phyloP scores from a whole-genome alignment of 2,329 filamentous ascomycete species.

The Cordyceps fumosorosea region DNA sequence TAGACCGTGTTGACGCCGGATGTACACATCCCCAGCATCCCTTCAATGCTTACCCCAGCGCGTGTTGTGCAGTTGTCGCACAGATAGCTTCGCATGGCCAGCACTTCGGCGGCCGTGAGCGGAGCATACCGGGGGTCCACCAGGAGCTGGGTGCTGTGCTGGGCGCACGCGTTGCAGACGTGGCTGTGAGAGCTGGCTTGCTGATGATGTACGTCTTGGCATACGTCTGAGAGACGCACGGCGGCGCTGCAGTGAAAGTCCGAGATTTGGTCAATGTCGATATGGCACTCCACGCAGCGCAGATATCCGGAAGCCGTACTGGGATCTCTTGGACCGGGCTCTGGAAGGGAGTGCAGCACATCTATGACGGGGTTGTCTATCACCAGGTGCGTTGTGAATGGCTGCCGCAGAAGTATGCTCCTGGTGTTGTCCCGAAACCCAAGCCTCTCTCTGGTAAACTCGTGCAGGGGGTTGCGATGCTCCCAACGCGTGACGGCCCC shows the following conservation, averaged over 20 bases:
- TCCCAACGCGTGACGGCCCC: neutral
- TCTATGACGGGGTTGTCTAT: neutral
- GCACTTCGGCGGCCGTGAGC: slow-evolving; percentile 20
- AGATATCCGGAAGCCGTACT: too few relatives aligned
- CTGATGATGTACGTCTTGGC: neutral
- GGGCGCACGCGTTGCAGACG: slow-evolving; percentile 24
- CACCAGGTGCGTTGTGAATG: neutral
- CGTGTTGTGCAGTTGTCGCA: slow-evolving; percentile 25
- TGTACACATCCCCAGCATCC: slow-evolving; percentile 10
- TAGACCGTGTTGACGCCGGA: slow-evolving; percentile 20
- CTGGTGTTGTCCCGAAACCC: neutral
- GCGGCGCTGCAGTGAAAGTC: neutral
- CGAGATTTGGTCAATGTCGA: too few relatives aligned
- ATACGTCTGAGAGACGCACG: neutral
- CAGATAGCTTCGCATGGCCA: slow-evolving; percentile 30
- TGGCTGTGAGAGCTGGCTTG: neutral
- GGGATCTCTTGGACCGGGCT: neutral
- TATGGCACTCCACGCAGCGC: neutral
- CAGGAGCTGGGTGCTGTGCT: slow-evolving; percentile 17
- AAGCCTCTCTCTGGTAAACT: neutral
- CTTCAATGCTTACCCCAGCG: slow-evolving; percentile 5
- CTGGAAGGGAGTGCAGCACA: neutral
- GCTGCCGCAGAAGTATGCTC: neutral
- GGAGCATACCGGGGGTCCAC: slow-evolving; percentile 8
- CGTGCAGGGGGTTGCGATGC: neutral